Conservation (phyloP, 345 rosid genomes). For the Toxicodendron radicans region DNA sequence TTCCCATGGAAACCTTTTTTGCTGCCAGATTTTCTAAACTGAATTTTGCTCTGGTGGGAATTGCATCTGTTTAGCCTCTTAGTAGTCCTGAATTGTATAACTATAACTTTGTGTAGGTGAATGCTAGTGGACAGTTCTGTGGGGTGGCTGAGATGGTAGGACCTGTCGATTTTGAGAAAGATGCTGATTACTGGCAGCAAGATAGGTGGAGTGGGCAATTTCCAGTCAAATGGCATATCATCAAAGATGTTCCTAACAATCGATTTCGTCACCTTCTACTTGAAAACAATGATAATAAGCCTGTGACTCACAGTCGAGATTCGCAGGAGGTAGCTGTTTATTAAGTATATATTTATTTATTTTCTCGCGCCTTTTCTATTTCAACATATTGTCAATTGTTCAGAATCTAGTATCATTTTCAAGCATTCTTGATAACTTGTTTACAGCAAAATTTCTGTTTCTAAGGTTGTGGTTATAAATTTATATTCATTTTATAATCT, state of each 20-base stretch:
- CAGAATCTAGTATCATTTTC: background rate
- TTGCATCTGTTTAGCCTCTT: background rate
- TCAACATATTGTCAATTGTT: background rate
- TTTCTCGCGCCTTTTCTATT: background rate
- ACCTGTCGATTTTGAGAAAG: conserved; percentile 65
- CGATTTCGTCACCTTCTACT: conserved; percentile 64
- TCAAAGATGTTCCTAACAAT: conserved; percentile 73
- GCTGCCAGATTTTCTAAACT: background rate
- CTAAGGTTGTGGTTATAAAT: background rate
- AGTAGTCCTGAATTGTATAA: background rate
- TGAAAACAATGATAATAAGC: conserved; percentile 73
- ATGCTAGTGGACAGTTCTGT: conserved; percentile 80
- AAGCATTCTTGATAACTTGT: background rate
- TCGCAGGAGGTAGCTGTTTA: conserved; percentile 57
- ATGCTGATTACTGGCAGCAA: conserved; percentile 73
- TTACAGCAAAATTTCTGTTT: background rate
- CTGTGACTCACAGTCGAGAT: conserved; percentile 78
- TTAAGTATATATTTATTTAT: background rate
- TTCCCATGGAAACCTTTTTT: background rate
- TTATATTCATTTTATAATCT: background rate
- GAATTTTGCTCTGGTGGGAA: conserved; percentile 1
- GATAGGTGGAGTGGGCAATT: conserved; percentile 85
- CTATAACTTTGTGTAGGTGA: conserved; percentile 46
- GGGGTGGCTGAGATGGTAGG: conserved; percentile 77
- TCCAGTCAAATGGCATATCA: conserved; percentile 68